Evolutionary conservation across 2,329 filamentous ascomycete genomes (phyloP), one percentile per base, ranked within the genome.

Genomic region (Colletotrichum sp.): DNA sequence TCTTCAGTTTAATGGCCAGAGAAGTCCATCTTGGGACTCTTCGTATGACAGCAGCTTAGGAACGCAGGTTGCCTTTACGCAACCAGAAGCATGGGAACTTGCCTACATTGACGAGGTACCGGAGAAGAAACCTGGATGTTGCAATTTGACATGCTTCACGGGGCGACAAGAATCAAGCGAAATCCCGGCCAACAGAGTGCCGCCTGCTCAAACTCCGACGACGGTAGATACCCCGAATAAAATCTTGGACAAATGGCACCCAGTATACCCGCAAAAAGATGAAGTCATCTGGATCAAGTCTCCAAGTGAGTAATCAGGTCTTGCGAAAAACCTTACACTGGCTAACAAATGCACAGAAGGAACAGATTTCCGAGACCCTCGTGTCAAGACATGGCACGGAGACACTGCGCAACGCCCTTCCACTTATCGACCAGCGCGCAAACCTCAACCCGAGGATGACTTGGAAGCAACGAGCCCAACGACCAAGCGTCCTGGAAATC

Each of bases 31-130:
- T 8, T 68, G 18, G 34, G 62, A 57, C 32, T 72, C 68, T n/a
- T 63, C 52, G 26, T 32, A 44, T 49, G 67, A 67, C 5, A 67
- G 78, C 26, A 83, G 78, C 72, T 80, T 80, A 8, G 80, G 80
- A 32, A 82, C 81, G 18, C 81, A 83, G 67, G 81, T 84, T 69
- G 81, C 82, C 0, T 85, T 85, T 69, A 80, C 81, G 26, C 69
- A 78, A 2, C 77, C 80, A 4, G 78, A 80, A 32, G 79, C 83
- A 67, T 84, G 83, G 81, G 83, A 82, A 71, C 80, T 81, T 67
- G 81, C 83, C 8, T 79, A 85, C 36, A 81, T 84, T 36, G 82
- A 85, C 15, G 80, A 84, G 59, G 78, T 18, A 79, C 81, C 7
- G 30, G 77, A 78, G 62, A 81, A 78, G 15, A 78, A 76, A n/a